Evolutionary conservation across 2,329 filamentous ascomycete species (phyloP).

Genomic region (Fusarium irregulare): DNA sequence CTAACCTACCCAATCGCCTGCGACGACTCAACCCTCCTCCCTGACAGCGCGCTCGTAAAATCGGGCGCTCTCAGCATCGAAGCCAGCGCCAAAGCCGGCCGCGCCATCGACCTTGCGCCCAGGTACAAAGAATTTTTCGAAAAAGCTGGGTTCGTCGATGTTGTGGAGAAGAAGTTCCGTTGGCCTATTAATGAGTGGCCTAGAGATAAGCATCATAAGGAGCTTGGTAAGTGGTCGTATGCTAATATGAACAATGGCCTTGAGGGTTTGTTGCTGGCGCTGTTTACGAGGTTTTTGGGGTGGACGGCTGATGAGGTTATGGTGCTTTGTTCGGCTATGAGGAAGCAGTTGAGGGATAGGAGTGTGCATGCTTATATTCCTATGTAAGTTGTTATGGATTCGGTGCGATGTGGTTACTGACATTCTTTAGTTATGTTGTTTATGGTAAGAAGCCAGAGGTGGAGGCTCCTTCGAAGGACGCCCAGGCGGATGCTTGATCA

Average conservation of each 20-base stretch:
- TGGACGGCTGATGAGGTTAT: conserved; percentile 20
- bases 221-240: conserved; percentile 17
- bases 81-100: conserved; percentile 11
- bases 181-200: conserved; percentile 30
- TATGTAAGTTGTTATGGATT: neutral
- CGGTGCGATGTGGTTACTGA: neutral
- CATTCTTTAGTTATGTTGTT: neutral
- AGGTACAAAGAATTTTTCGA: conserved; percentile 12
- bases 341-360: conserved; percentile 17
- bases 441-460: conserved; percentile 4
- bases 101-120: conserved; percentile 2
- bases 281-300: conserved; percentile 23
- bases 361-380: conserved; percentile 29
- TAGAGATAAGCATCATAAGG: conserved; percentile 25
- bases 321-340: conserved; percentile 18
- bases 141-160: neutral
- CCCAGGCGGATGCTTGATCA: neutral
- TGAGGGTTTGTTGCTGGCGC: neutral
- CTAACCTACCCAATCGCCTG: conserved; percentile 17
- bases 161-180: neutral
- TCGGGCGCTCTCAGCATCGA: neutral
- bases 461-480: neutral
- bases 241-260: conserved; percentile 22
- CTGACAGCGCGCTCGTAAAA: neutral
- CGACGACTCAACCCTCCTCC: neutral